Evolutionary conservation across 768 basidiomycete species (phyloP).

Genomic region (Erythrobasidium yunnanense): DNA sequence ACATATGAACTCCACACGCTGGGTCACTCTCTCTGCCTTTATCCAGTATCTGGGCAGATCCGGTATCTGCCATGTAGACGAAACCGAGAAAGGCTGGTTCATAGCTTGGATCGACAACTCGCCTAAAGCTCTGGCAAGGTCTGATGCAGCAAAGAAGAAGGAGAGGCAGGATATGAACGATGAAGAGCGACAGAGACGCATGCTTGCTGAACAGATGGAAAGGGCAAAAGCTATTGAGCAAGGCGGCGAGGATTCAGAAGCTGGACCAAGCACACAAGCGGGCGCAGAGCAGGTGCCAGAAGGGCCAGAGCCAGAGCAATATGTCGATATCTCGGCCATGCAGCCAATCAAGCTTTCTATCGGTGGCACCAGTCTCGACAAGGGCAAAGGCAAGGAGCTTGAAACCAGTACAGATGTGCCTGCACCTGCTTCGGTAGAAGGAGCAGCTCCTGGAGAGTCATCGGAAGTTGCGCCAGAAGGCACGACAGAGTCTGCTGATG

Average conservation of each 20-base stretch:
- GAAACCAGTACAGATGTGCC: slow-evolving; percentile 1
- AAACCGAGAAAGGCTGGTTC: slow-evolving; percentile 98
- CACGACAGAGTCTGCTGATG: slow-evolving; percentile 27
- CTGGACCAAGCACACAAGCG: not conserved
- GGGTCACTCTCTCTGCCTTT: slow-evolving; percentile 97
- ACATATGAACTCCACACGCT: slow-evolving; percentile 91
- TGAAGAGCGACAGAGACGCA: slow-evolving; percentile 79
- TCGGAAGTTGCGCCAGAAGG: too few species aligned
- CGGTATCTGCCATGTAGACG: slow-evolving; percentile 84
- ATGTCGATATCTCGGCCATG: slow-evolving; percentile 27
- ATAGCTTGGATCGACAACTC: slow-evolving; percentile 94
- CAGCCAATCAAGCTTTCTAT: slow-evolving; percentile 23
- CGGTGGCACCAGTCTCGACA: slow-evolving; percentile 26
- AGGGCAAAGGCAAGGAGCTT: slow-evolving; percentile 3
- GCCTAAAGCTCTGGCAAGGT: slow-evolving; percentile 84
- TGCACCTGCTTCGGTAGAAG: slow-evolving; percentile 13
- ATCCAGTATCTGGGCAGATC: slow-evolving; percentile 72
- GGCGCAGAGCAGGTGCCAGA: not conserved
- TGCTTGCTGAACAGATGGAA: slow-evolving; percentile 88
- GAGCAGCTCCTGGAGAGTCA: too few species aligned
- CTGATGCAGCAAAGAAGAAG: slow-evolving; percentile 80
- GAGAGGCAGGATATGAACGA: slow-evolving; percentile 83
- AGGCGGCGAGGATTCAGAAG: slow-evolving; percentile 12
- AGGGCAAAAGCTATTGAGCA: slow-evolving; percentile 48
- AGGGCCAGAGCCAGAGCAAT: slow-evolving; percentile 1